Evolutionary conservation across 2,329 filamentous ascomycete genomes (phyloP).

Genomic region (Plectosphaerella plurivora): DNA sequence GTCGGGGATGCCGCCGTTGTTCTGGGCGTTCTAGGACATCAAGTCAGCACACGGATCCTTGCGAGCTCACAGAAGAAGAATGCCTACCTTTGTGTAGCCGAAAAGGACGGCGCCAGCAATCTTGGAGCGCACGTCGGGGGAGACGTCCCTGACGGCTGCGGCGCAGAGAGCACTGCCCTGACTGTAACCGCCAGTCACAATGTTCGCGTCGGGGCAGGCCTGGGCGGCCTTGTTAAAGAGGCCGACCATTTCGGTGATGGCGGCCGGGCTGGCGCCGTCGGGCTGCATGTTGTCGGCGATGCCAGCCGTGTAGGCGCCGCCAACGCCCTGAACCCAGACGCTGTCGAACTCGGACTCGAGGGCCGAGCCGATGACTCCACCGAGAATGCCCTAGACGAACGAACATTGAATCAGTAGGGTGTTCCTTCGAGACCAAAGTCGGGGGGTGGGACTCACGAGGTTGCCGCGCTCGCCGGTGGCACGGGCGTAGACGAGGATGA

Average conservation of each 20-base stretch:
- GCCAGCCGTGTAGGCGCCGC: slow-evolving; percentile 27
- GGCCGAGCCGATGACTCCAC: slow-evolving; percentile 18
- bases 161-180: slow-evolving; percentile 24
- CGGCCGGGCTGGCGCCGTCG: slow-evolving; percentile 22
- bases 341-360: slow-evolving; percentile 20
- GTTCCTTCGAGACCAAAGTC: no score
- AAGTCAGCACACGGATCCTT: no score
- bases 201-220: slow-evolving; percentile 26
- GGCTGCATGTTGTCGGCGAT: slow-evolving; percentile 23
- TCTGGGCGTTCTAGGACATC: slow-evolving; percentile 20
- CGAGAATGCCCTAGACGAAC: slow-evolving; percentile 12
- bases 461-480: slow-evolving; percentile 33
- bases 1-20: slow-evolving; percentile 26
- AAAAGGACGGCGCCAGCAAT: slow-evolving; percentile 18
- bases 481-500: slow-evolving; percentile 34
- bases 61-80: no score
- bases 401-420: no score
- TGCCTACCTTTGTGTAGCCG: slow-evolving; percentile 13
- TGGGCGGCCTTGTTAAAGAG: slow-evolving; percentile 26
- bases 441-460: slow-evolving; percentile 27
- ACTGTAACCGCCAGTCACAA: slow-evolving; percentile 33
- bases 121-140: slow-evolving; percentile 9
- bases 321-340: slow-evolving; percentile 40
- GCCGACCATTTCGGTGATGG: slow-evolving; percentile 21
- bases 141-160: slow-evolving; percentile 16